Percentiles rank a stretch among this genome's conserved stretches.
Conservation (phyloP, 202 grass and related monocot species). For the Saccharum hybrid region DNA sequence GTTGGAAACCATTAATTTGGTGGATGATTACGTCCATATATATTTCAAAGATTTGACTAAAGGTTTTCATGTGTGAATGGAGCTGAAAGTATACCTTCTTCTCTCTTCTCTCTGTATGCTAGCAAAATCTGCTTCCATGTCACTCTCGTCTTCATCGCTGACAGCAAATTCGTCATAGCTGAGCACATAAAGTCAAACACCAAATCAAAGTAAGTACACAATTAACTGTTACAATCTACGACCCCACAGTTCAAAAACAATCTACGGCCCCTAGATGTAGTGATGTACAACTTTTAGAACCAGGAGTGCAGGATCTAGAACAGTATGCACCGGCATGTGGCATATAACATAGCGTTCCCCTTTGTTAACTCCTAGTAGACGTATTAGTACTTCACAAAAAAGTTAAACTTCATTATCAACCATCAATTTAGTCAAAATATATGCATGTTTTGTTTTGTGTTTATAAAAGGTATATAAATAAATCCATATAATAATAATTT, state of each 20-base stretch:
- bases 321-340: neutral
- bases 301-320: neutral
- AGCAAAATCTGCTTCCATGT: slow-evolving; percentile 80
- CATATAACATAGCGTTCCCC: neutral
- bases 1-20: neutral
- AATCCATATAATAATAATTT: no score
- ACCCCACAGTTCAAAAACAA: no score
- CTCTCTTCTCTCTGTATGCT: slow-evolving; percentile 85
- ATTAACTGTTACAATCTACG: neutral
- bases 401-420: neutral
- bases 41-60: neutral
- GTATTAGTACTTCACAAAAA: neutral
- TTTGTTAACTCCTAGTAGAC: neutral
- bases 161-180: slow-evolving; percentile 70
- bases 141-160: slow-evolving; percentile 66
- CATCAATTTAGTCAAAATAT: no score
- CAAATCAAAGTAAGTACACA: neutral
- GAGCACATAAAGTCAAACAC: slow-evolving; percentile 41
- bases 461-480: neutral
- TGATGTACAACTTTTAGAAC: no score
- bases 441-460: neutral
- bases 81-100: slow-evolving; percentile 55
- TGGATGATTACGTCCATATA: neutral
- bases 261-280: no score
- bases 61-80: neutral